Conservation (phyloP, 805 yeast species). For the Metschnikowia rubicola region DNA sequence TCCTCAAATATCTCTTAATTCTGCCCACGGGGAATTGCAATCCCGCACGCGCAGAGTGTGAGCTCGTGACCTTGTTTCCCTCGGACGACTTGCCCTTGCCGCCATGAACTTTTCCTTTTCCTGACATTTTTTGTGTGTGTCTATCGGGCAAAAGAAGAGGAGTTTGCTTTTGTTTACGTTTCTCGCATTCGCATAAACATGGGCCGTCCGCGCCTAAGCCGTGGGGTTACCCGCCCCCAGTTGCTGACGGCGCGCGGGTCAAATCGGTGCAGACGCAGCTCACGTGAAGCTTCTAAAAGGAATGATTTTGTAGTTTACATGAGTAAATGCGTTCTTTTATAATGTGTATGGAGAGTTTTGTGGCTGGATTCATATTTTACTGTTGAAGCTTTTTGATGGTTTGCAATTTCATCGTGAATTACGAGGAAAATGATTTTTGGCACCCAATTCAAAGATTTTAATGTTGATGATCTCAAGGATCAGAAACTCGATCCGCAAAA, state of each 20-base stretch:
- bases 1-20: constrained; percentile 86
- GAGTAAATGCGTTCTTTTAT: too few relatives aligned
- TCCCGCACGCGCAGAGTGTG: constrained; percentile 94
- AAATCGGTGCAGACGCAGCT: background rate
- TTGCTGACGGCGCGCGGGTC: constrained; percentile 3
- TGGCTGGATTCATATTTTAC: too few relatives aligned
- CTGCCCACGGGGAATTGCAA: constrained; percentile 98
- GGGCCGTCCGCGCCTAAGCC: constrained; percentile 5
- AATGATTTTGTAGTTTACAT: too few relatives aligned
- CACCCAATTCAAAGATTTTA: too few relatives aligned
- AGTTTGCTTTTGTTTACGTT: constrained; percentile 16
- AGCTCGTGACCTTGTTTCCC: constrained; percentile 66
- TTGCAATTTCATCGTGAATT: too few relatives aligned
- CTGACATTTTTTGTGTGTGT: constrained; percentile 54
- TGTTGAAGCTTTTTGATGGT: too few relatives aligned
- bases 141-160: constrained; percentile 12
- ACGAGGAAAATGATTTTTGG: too few relatives aligned
- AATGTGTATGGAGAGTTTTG: too few relatives aligned
- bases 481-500: too few relatives aligned
- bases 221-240: constrained; percentile 10
- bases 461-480: too few relatives aligned
- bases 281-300: too few relatives aligned
- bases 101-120: constrained; percentile 87
- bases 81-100: constrained; percentile 92
- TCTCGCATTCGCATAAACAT: constrained; percentile 11